Base-by-base conservation (phyloP, 352 stramenopile genomes). In the Globisporangium nunn region DNA sequence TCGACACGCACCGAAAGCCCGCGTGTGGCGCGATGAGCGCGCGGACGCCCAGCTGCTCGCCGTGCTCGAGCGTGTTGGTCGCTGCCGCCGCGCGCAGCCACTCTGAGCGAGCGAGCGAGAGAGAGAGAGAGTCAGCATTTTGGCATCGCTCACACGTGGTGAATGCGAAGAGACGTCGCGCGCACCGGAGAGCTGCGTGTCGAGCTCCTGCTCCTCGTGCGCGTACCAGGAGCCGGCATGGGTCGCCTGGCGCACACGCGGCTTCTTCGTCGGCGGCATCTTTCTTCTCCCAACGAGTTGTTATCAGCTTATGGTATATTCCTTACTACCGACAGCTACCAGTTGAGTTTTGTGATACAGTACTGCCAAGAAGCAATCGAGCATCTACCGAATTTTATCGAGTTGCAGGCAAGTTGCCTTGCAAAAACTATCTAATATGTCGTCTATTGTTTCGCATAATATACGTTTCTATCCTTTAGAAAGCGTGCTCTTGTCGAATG, bases 1-100 rank as follows among this genome's bases (percentile, higher is more conserved):
- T 23, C 6, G 18, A 54, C 23, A 23, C 63, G 37, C n/a, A 91
- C 78, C 74, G 70, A 52, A 87, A 96, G 15, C 88, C 88, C 44
- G 88, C 88, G 50, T 96, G 88, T 0, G 88, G 88, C 4, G 77
- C 88, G 52, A 96, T 96, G 52, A 96, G 81, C 14, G 80, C 88
- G 41, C 83, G 74, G 45, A 93, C 71, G 29, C 61, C 72, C 35
- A 56, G 56, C 10, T 73, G 59, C 40, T 68, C 63, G 45, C 70
- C 67, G 23, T 23, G 23, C 23, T 23, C 23, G 30, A 87, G 48
- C 40, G 59, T 56, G 53, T 75, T 71, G 28, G 61, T 64, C 6
- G 64, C 70, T 12, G 71, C 63, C 37, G 81, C 78, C 0, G 64
- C 49, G 2, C 28, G 57, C 58, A 95, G 53, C 81, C 82, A 92